Evolutionary conservation across 352 stramenopile genomes (phyloP), one percentile per base, ranked within the genome.

Genomic region (Phytopythium vexans): DNA sequence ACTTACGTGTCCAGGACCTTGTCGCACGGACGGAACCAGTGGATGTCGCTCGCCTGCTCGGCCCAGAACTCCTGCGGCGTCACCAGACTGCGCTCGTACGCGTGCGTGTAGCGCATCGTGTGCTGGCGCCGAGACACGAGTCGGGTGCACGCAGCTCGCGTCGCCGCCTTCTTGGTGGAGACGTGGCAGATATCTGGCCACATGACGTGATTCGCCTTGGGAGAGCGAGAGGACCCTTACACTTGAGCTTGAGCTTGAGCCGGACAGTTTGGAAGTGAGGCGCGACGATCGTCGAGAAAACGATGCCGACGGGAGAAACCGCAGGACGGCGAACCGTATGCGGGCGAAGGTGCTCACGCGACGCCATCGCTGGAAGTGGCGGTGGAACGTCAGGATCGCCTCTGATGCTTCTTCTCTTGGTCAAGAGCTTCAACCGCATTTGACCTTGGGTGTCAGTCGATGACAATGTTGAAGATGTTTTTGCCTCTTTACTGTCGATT

Each of bases 21-120:
- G 41, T 69, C 55, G 41, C 47, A 72, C 21, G 58, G 66, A 34
- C 54, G 57, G 60, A 74, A 74, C 66, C 66, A 74, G 33, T 70
- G 49, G 50, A 74, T 60, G 27, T 64, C 50, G 10, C 68, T 43
- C 6, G 66, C 62, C 3, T 64, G 62, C 21, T 72, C 66, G 21
- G 40, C 52, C 66, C 66, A 74, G 41, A 74, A 74, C 34, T 57
- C 58, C 12, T 74, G 37, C 15, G 66, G 66, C 12, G 21, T 42
- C 43, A 56, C 45, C 36, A 74, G 51, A 16, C 58, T 69, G 45
- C 54, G 58, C n/a, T 50, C 47, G 58, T 74, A 74, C 62, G 69
- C 49, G 41, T 60, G 54, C 31, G 62, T 27, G 44, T 75, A 75
- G 49, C 57, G 64, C 49, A 58, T 42, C 52, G 54, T 55, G 45